phyloP scores from a whole-genome alignment of 768 basidiomycete species.

The Amanita brunnescens region DNA sequence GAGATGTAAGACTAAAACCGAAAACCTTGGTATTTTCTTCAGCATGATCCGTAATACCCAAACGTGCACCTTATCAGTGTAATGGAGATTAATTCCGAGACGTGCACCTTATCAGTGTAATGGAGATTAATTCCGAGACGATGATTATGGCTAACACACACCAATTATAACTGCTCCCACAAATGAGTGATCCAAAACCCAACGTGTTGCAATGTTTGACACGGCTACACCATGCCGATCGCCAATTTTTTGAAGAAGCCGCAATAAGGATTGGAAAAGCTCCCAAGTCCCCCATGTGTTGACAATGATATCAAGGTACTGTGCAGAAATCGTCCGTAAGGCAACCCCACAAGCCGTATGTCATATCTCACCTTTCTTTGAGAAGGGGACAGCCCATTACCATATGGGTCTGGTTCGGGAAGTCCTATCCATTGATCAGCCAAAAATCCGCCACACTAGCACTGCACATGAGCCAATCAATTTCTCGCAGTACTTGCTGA shows the following conservation, averaged over 20 bases:
- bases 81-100: conserved; percentile 34
- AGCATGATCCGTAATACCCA: conserved; percentile 68
- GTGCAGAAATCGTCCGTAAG: no score
- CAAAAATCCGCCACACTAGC: conserved; percentile 81
- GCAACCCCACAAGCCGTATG: no score
- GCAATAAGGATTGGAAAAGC: conserved; percentile 62
- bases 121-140: no score
- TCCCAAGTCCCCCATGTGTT: conserved; percentile 74
- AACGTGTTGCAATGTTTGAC: conserved; percentile 72
- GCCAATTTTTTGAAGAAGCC: conserved; percentile 51
- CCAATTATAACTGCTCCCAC: conserved; percentile 80
- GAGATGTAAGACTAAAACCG: conserved; percentile 42
- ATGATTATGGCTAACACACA: no score
- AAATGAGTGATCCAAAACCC: conserved; percentile 71
- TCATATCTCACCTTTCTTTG: conserved; percentile 58
- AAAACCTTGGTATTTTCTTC: conserved; percentile 62
- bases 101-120: conserved; percentile 45
- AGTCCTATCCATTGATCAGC: conserved; percentile 65
- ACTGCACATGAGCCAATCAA: neutral
- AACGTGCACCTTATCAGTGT: conserved; percentile 46
- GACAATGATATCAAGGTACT: conserved; percentile 82
- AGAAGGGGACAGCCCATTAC: conserved; percentile 63
- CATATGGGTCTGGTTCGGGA: conserved; percentile 66
- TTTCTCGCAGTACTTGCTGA: conserved; percentile 6
- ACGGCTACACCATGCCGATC: conserved; percentile 63